Evolutionary conservation across 1,284 basidiomycete species (phyloP).

Genomic region (Mrakiaceae sp.): DNA sequence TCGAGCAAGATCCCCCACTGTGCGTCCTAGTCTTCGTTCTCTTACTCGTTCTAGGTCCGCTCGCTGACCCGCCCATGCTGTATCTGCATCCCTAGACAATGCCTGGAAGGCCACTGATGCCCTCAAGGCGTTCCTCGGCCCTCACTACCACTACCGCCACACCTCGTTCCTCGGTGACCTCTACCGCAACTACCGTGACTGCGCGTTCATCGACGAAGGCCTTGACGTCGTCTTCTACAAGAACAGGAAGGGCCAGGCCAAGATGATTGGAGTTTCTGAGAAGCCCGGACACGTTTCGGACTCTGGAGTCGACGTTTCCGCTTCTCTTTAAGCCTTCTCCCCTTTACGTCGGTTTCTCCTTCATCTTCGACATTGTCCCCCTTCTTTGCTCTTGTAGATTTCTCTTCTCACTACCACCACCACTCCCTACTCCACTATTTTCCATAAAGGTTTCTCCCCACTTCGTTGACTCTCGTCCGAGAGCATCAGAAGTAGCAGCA

Average conservation of each 20-base stretch:
- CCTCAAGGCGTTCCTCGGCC: constrained; percentile 65
- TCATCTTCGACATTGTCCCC: too few species aligned
- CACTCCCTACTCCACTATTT: too few species aligned
- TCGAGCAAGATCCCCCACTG: constrained; percentile 87
- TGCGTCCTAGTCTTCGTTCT: too few species aligned
- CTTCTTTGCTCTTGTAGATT: too few species aligned
- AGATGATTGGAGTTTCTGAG: constrained; percentile 49
- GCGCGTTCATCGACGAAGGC: constrained; percentile 76
- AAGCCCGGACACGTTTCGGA: constrained; percentile 50
- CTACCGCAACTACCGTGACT: constrained; percentile 40
- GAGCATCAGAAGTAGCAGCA: too few species aligned
- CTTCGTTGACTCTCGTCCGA: too few species aligned
- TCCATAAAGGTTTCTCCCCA: too few species aligned
- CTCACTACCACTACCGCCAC: constrained; percentile 37
- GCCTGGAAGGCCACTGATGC: constrained; percentile 85
- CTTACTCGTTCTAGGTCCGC: constrained; percentile 36
- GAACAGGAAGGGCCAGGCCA: constrained; percentile 66
- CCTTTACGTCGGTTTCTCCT: too few species aligned
- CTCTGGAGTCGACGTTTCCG: constrained; percentile 60
- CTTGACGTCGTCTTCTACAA: constrained; percentile 88
- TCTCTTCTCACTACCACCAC: too few species aligned
- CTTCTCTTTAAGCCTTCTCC: too few species aligned
- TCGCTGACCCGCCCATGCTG: constrained; percentile 4
- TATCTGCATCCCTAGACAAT: constrained; percentile 30
- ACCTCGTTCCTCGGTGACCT: constrained; percentile 20